Evolutionary conservation across 257 asterid species (phyloP).

Genomic region (Gentiana dahurica): DNA sequence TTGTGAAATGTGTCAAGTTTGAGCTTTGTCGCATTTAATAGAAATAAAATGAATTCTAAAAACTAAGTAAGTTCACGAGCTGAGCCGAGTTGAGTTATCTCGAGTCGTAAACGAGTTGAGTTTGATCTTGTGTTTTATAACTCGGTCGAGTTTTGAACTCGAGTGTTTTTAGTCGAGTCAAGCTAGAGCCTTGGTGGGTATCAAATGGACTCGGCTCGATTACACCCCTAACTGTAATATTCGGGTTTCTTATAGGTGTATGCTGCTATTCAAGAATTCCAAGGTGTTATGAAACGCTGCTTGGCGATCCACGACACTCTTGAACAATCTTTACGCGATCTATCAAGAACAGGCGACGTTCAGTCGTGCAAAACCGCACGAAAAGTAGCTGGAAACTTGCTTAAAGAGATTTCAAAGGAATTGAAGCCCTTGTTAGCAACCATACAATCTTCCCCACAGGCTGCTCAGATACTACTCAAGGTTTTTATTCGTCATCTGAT

Average conservation of each 20-base stretch:
- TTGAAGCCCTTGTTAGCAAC: conserved; percentile 67
- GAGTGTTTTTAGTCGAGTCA: too few relatives aligned
- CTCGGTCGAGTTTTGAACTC: too few relatives aligned
- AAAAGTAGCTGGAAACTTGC: conserved; percentile 61
- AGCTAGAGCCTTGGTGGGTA: too few relatives aligned
- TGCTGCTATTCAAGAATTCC: conserved; percentile 66
- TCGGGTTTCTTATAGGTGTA: conserved; percentile 38
- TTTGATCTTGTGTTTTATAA: too few relatives aligned
- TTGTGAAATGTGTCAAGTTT: too few relatives aligned
- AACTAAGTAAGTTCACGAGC: too few relatives aligned
- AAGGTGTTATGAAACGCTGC: conserved; percentile 41
- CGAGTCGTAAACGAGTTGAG: too few relatives aligned
- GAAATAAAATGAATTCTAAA: too few relatives aligned
- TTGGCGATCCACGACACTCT: conserved; percentile 64
- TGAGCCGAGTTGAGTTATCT: too few relatives aligned
- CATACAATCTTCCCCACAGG: conserved; percentile 53
- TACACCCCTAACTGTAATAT: too few relatives aligned
- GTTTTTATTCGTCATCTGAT: conserved; percentile 23
- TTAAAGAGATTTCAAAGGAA: conserved; percentile 76
- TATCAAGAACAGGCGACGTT: conserved; percentile 84
- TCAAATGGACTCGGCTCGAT: too few relatives aligned
- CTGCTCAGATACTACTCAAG: conserved; percentile 71
- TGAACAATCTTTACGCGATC: conserved; percentile 83
- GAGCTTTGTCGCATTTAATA: too few relatives aligned
- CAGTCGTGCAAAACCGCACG: conserved; percentile 92